Percentiles rank a stretch among this genome's conserved stretches.
phyloP scores from a whole-genome alignment of 2,329 filamentous ascomycete genomes.

The Stromatinia cepivora region DNA sequence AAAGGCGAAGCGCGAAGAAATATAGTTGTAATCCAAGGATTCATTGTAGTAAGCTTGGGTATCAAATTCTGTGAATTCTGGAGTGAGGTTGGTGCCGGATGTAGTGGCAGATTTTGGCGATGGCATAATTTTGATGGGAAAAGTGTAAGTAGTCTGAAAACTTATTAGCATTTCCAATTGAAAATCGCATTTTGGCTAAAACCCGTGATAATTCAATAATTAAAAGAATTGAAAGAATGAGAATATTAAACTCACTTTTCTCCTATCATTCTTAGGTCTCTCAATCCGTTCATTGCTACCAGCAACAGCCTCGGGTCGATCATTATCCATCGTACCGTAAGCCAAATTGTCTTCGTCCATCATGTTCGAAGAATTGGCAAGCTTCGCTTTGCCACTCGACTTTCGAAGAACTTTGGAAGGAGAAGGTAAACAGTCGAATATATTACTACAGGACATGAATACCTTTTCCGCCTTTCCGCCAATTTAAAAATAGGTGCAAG shows the following conservation, averaged over 20 bases:
- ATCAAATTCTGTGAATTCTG: slow-evolving; percentile 16
- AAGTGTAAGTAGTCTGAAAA: slow-evolving; percentile 19
- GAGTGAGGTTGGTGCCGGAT: not conserved
- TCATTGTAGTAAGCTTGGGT: slow-evolving; percentile 22
- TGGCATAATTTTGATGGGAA: slow-evolving; percentile 21
- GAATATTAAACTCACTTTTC: slow-evolving; percentile 9
- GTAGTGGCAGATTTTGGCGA: slow-evolving; percentile 12
- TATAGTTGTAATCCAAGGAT: slow-evolving; percentile 20
- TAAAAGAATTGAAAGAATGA: not conserved
- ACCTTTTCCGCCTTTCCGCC: slow-evolving; percentile 11
- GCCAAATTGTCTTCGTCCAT: slow-evolving; percentile 9
- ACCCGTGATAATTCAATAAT: not conserved
- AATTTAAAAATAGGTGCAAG: slow-evolving; percentile 11
- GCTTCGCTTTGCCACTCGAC: slow-evolving; percentile 7
- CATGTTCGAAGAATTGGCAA: slow-evolving; percentile 8
- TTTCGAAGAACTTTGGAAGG: slow-evolving; percentile 1
- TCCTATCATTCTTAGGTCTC: slow-evolving; percentile 16
- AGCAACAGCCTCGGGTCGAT: not conserved
- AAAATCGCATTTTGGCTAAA: not conserved
- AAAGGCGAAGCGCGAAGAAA: slow-evolving; percentile 16
- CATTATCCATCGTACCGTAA: slow-evolving; percentile 13
- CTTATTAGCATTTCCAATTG: not conserved
- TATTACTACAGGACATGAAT: slow-evolving; percentile 22
- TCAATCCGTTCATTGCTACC: slow-evolving; percentile 1
- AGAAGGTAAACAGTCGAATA: slow-evolving; percentile 18